phyloP scores from a whole-genome alignment of 176 grass and related monocot species.

The Triticum dicoccoides region DNA sequence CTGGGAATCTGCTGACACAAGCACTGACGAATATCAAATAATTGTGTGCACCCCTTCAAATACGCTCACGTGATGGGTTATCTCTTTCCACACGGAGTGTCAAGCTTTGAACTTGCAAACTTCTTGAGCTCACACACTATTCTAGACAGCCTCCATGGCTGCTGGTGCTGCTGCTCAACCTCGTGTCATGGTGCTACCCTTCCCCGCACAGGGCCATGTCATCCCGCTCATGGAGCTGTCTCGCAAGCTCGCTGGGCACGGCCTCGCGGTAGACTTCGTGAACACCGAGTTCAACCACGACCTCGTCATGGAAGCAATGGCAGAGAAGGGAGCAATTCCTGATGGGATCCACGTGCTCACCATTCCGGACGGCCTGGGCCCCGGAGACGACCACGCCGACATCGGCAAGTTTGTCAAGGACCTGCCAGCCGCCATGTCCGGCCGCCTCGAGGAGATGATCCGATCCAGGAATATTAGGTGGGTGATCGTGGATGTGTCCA shows the following conservation, averaged over 20 bases:
- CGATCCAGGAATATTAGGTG: constrained; percentile 42
- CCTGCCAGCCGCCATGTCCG: constrained; percentile 37
- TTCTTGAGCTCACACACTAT: neutral
- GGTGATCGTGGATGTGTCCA: constrained; percentile 46
- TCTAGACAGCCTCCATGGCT: constrained; percentile 11
- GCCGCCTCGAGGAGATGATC: constrained; percentile 40
- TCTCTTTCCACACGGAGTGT: neutral
- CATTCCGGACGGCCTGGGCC: constrained; percentile 60
- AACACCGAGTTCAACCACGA: constrained; percentile 56
- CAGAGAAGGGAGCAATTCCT: constrained; percentile 17
- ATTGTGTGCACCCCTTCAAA: too few relatives aligned
- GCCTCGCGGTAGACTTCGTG: constrained; percentile 43
- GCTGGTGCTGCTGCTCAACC: neutral
- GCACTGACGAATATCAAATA: too few relatives aligned
- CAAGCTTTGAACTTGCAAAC: neutral
- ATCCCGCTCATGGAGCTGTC: constrained; percentile 58
- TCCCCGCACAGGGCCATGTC: constrained; percentile 58
- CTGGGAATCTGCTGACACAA: too few relatives aligned
- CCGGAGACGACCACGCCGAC: constrained; percentile 48
- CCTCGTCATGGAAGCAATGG: constrained; percentile 25
- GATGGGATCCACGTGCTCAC: constrained; percentile 50
- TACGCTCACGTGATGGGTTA: neutral
- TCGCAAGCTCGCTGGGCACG: constrained; percentile 31
- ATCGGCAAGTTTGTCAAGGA: constrained; percentile 26
- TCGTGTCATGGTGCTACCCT: constrained; percentile 43